phyloP scores from a whole-genome alignment of 768 basidiomycete genomes.

The Strobilomyces echinocephalus region DNA sequence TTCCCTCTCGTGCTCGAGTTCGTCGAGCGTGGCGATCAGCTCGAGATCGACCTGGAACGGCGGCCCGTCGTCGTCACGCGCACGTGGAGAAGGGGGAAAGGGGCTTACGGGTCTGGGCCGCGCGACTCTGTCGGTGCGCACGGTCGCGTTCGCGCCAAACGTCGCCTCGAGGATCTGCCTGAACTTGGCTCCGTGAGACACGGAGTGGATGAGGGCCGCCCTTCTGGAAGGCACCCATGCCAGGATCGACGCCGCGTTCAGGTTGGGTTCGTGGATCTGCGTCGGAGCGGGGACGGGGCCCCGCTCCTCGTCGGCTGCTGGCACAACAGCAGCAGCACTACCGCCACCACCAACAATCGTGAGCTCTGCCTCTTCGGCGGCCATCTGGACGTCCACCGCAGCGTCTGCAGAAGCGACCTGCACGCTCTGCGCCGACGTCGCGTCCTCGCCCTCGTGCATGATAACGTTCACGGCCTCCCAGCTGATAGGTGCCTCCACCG shows the following conservation, averaged over 20 bases:
- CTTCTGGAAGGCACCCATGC: neutral
- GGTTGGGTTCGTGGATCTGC: neutral
- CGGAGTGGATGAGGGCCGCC: constrained; percentile 10
- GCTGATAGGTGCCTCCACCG: constrained; percentile 16
- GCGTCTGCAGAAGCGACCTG: neutral
- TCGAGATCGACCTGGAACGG: constrained; percentile 13
- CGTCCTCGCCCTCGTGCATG: neutral
- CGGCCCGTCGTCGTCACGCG: neutral
- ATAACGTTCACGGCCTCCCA: constrained; percentile 16
- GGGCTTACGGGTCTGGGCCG: constrained; percentile 20
- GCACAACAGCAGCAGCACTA: neutral
- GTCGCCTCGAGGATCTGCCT: constrained; percentile 12
- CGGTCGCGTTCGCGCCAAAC: constrained; percentile 18
- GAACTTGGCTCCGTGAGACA: constrained; percentile 20
- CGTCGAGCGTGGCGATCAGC: constrained; percentile 4
- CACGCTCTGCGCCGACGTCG: neutral
- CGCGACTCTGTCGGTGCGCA: constrained; percentile 22
- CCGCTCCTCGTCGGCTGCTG: neutral
- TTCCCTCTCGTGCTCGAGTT: neutral
- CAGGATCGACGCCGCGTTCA: neutral
- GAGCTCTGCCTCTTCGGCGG: neutral
- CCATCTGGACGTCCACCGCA: neutral
- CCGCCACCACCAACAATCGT: neutral
- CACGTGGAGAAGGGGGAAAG: no score
- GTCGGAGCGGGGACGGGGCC: neutral